Base-by-base conservation (phyloP, 768 basidiomycete species). In the Pulveroboletus sp. region DNA sequence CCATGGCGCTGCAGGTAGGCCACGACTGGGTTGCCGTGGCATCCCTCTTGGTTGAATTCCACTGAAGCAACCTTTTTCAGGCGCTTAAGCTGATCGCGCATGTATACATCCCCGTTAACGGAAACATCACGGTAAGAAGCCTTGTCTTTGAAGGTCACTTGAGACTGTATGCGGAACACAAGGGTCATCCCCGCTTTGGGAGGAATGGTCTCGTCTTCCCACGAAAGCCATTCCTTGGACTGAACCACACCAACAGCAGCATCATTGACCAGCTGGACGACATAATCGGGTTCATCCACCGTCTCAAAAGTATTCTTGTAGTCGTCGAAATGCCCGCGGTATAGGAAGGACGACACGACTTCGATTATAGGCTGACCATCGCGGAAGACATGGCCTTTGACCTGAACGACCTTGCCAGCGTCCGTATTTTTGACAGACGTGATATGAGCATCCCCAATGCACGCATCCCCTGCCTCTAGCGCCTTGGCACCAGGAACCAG, bases 191-290 rank as follows among this genome's bases (percentile, higher is more conserved):
- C 93, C 8, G 86, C 79, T 36, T 80, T 72, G 42, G 94, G 82
- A 22, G 92, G 86, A 48, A 78, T 78, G 6, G 81, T 73, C 37
- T 89, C 83, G 61, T 95, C 86, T 44, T 88, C 85, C 95, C 94
- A 98, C 43, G 86, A 83, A 71, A 98, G 93, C 96, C 96, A 99
- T 64, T 95, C 89, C 74, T 99, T 99, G 39, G 90, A 91, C 64
- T 88, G 83, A 6, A 99, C 75, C 16, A 98, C 91, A 35, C 92
- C 94, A 55, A 97, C 85, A 27, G 78, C 80, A 3, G 92, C 88
- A 55, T 92, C 86, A 6, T 77, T 83, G 29, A 76, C 73, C 51
- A 96, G 63, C 30, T 83, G 76, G 16, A 99, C 85, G 24, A 83
- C 65, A 68, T 95, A 96, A 57, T 94, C 91, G 0, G 88, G 84